Evolutionary conservation across 2,329 filamentous ascomycete genomes (phyloP), one percentile per base, ranked within the genome.

Genomic region (Sporothrix luriei): DNA sequence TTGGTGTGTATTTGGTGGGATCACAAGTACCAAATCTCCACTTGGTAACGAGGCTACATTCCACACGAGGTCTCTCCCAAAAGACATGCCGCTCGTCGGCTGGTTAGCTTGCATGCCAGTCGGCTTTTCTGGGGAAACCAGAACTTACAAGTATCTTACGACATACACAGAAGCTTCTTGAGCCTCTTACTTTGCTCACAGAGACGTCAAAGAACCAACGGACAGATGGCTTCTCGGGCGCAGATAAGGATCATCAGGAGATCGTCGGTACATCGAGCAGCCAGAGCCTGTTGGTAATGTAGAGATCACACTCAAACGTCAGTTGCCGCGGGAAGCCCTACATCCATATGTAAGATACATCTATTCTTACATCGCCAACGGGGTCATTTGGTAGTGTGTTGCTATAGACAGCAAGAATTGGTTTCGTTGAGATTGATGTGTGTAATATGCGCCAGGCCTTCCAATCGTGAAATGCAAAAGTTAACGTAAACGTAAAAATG

Each of bases 51-150:
- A 66, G 62, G 62, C 62, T 52, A 21, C 29, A 66, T 52, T 66
- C 40, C n/a, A 14, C 48, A 38, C 19, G 14, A 52, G 48, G 51
- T 19, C 16, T 49, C 11, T 26, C 21, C n/a, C 48, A 66, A 38
- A 38, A 24, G 26, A 49, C 52, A 66, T 66, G 48, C 62, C 62
- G 26, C 11, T 29, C 19, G 62, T 52, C 62, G 62, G 48, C 62
- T 66, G 48, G 62, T 26, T n/a, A 66, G 62, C 48, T 66, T 52
- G 62, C 62, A 66, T 66, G 62, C 62, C 62, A 52, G 43, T 11
- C 46, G 21, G 26, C 61, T 46, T 24, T 26, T 54, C 64, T 66
- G 64, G 48, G 48, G 48, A 43, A 51, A 65, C 43, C 48, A 19
- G 19, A 33, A 48, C 62, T 24, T 11, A 9, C 10, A 14, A 33